Conservation (phyloP, 805 yeast species). For the Danielozyma ontarioensis region DNA sequence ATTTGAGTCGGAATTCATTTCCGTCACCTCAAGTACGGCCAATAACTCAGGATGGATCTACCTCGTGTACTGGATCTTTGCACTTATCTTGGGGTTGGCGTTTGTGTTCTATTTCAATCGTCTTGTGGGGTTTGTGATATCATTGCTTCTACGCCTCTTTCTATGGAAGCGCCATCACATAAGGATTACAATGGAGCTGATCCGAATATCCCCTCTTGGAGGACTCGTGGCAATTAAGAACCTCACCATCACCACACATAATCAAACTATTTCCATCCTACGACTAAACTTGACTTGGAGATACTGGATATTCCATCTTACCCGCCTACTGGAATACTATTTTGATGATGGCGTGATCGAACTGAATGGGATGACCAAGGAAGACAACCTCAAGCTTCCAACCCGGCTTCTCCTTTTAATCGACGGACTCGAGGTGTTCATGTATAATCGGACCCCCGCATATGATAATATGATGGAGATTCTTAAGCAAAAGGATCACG, state of each 20-base stretch:
- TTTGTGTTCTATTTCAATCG: conserved; percentile 76
- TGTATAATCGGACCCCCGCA: conserved; percentile 75
- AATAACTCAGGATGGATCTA: conserved; percentile 54
- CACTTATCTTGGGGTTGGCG: conserved; percentile 55
- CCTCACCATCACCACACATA: conserved; percentile 64
- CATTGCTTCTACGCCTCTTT: conserved; percentile 44
- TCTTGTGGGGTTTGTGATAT: conserved; percentile 54
- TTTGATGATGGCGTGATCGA: conserved; percentile 12
- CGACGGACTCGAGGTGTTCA: conserved; percentile 78
- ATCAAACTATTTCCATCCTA: conserved; percentile 65
- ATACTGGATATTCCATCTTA: conserved; percentile 64
- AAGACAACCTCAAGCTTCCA: conserved; percentile 46
- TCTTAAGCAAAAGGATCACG: conserved; percentile 17
- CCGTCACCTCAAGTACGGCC: conserved; percentile 17
- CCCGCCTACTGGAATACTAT: conserved; percentile 34
- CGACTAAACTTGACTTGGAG: conserved; percentile 83
- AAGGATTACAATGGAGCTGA: conserved; percentile 62
- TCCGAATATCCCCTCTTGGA: conserved; percentile 73
- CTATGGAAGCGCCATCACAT: conserved; percentile 63
- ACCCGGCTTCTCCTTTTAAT: conserved; percentile 52
- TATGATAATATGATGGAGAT: conserved; percentile 58
- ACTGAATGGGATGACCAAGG: conserved; percentile 9
- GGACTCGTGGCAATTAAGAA: conserved; percentile 80
- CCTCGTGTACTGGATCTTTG: conserved; percentile 75
- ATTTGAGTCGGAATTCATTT: conserved; percentile 19